Conservation (phyloP, 768 basidiomycete genomes). For the Cystofilobasidium ferigula region DNA sequence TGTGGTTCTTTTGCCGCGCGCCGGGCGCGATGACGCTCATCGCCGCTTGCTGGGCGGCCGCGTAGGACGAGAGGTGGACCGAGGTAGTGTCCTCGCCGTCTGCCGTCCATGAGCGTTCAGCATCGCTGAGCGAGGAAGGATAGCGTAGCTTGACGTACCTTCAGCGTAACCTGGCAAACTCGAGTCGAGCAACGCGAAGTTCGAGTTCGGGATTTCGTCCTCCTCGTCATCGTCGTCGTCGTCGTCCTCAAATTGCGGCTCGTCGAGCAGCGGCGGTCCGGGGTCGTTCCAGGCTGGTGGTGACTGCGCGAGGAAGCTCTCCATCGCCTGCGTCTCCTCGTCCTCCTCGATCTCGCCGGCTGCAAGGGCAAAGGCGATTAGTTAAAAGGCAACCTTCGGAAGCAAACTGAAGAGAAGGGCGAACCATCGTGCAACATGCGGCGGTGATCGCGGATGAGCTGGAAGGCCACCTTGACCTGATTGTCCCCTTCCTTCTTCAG, state of each 20-base stretch:
- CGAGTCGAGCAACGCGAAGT: slow-evolving; percentile 80
- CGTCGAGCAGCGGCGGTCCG: slow-evolving; percentile 54
- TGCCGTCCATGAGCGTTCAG: neutral
- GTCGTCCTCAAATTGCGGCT: slow-evolving; percentile 53
- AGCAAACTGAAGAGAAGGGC: neutral
- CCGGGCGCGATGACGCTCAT: slow-evolving; percentile 34
- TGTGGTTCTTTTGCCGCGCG: slow-evolving; percentile 44
- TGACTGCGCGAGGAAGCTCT: slow-evolving; percentile 40
- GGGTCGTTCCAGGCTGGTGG: slow-evolving; percentile 37
- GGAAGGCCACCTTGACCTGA: slow-evolving; percentile 90
- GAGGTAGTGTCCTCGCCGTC: slow-evolving; percentile 13
- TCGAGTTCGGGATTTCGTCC: slow-evolving; percentile 47
- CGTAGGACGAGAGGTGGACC: slow-evolving; percentile 29
- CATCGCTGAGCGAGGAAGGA: neutral
- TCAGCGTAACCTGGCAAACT: slow-evolving; percentile 53
- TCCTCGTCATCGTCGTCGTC: slow-evolving; percentile 35
- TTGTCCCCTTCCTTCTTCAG: slow-evolving; percentile 79
- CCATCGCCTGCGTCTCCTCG: slow-evolving; percentile 48
- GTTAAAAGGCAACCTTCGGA: slow-evolving; percentile 2
- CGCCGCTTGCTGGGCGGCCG: slow-evolving; percentile 36
- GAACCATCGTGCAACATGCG: slow-evolving; percentile 70
- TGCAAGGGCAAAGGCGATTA: slow-evolving; percentile 46
- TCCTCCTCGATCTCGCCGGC: slow-evolving; percentile 59
- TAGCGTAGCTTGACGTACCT: slow-evolving; percentile 28
- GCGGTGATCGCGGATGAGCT: slow-evolving; percentile 79